Percentiles rank a stretch among this genome's conserved stretches.
These are phyloP conservation scores for Cladophialophora yegresii DNA, from an alignment of 2,329 filamentous ascomycete species.

Conservation along the genomic window DNA sequence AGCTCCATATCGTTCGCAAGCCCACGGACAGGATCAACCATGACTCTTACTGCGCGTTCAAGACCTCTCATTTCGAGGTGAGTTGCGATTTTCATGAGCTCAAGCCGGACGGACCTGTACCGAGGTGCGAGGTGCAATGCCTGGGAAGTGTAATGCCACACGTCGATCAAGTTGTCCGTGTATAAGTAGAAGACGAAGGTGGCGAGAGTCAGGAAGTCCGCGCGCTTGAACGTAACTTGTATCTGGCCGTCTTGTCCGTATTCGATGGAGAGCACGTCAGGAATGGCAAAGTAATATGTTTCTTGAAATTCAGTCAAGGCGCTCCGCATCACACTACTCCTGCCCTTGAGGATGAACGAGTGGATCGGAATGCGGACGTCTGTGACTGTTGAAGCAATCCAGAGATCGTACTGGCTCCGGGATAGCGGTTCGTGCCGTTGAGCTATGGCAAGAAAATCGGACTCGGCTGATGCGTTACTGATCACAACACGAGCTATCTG, in stretches of 20 bases:
- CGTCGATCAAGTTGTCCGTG: conserved; percentile 74
- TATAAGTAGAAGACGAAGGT: conserved; percentile 81
- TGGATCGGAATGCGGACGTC: conserved; percentile 77
- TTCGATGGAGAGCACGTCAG: conserved; percentile 63
- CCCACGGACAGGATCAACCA: conserved; percentile 64
- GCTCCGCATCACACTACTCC: conserved; percentile 69
- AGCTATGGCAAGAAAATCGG: conserved; percentile 41
- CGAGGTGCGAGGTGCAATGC: conserved; percentile 66
- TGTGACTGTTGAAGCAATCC: conserved; percentile 60
- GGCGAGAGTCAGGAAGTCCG: conserved; percentile 77
- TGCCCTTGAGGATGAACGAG: conserved; percentile 73
- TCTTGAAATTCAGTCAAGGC: conserved; percentile 62
- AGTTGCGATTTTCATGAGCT: conserved; percentile 83
- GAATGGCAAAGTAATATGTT: conserved; percentile 56
- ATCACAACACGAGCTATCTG: conserved; percentile 48
- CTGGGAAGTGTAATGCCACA: conserved; percentile 77
- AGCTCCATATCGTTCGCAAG: conserved; percentile 69
- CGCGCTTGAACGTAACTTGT: conserved; percentile 65
- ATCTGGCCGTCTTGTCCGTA: conserved; percentile 54
- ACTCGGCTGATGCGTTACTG: conserved; percentile 50
- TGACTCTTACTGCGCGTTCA: conserved; percentile 75
- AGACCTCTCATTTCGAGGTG: conserved; percentile 69
- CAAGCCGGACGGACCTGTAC: conserved; percentile 76
- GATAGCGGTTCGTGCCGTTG: conserved; percentile 34
- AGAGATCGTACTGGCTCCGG: conserved; percentile 42